These are phyloP conservation scores for Nemania sp. DNA, from an alignment of 2,329 filamentous ascomycete species.

Conservation along the genomic window DNA sequence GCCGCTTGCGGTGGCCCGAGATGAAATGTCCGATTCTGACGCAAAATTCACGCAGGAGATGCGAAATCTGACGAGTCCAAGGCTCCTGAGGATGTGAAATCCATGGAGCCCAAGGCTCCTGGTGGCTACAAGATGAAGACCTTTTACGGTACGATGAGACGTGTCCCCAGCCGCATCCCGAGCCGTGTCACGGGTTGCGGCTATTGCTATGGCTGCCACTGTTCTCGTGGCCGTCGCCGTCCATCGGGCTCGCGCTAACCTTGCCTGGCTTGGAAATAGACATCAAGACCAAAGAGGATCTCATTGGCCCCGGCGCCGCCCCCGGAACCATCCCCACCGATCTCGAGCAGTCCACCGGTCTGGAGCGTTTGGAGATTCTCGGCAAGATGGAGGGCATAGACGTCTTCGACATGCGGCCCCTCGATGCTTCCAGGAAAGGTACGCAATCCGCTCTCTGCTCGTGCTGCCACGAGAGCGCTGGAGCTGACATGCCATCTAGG, in stretches of 20 bases:
- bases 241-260: constrained; percentile 27
- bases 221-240: background rate
- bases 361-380: constrained; percentile 97
- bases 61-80: too few species aligned
- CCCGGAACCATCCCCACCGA: constrained; percentile 89
- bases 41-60: constrained; percentile 43
- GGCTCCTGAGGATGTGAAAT: too few species aligned
- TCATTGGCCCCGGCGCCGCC: constrained; percentile 79
- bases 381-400: constrained; percentile 99
- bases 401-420: constrained; percentile 96
- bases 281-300: constrained; percentile 79
- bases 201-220: too few species aligned
- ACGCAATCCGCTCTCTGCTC: constrained; percentile 30
- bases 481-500: constrained; percentile 53
- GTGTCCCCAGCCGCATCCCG: too few species aligned
- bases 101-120: constrained; percentile 50
- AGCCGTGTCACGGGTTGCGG: too few species aligned
- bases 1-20: too few species aligned
- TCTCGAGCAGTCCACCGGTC: constrained; percentile 92
- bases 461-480: constrained; percentile 11
- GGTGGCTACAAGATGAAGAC: constrained; percentile 45
- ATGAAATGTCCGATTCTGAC: background rate
- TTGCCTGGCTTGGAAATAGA: constrained; percentile 58
- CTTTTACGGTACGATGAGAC: constrained; percentile 49
- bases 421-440: constrained; percentile 89